Evolutionary conservation across 371 early-diverging fungal species (phyloP), one percentile per base, ranked within the genome.

Genomic region (Syncephalastrum contaminatum): DNA sequence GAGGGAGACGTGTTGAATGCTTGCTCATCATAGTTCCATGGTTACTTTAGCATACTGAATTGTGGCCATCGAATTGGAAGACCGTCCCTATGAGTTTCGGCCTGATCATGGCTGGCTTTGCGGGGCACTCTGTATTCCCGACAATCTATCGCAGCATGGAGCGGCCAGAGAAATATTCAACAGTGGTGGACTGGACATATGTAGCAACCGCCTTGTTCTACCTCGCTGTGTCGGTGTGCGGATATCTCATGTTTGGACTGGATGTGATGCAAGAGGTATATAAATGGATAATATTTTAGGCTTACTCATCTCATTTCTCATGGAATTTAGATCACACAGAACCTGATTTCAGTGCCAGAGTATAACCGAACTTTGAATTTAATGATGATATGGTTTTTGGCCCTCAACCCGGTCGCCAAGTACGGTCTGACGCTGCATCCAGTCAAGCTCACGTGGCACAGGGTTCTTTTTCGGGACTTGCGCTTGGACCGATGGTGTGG

Each of bases 231-330:
- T 69, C 69, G 16, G 69, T 66, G 24, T 60, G 63, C 48, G 90
- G 92, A 14, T 90, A 89, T 64, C 22, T 72, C 30, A 90, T 90
- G 90, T 90, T 88, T 77, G 90, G 90, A 0, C 53, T 65, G 44
- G 66, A 56, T 13, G 71, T 75, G 6, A 69, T 77, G 66, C 76
- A 84, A 67, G 87, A 87, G 73, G 83, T 82, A 72, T 53, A 51
- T 53, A 47, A 21, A 55, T 15, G 36, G 20, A 44, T 27, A 6
- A 40, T 13, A 15, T 41, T 86, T 77, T 87, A 25, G 14, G 18
- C 39, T n/a, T n/a, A 36, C 40, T 51, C 18, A 36, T 51, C 36
- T n/a, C 21, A 36, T 27, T 39, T n/a, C 20, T 39, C 43, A 10
- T 49, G 36, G 10, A 30, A 30, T 46, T 14, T 56, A 85, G 84